Evolutionary conservation across 164 flowering plant genomes (phyloP).

Genomic region (Tetrastigma voinierianum): DNA sequence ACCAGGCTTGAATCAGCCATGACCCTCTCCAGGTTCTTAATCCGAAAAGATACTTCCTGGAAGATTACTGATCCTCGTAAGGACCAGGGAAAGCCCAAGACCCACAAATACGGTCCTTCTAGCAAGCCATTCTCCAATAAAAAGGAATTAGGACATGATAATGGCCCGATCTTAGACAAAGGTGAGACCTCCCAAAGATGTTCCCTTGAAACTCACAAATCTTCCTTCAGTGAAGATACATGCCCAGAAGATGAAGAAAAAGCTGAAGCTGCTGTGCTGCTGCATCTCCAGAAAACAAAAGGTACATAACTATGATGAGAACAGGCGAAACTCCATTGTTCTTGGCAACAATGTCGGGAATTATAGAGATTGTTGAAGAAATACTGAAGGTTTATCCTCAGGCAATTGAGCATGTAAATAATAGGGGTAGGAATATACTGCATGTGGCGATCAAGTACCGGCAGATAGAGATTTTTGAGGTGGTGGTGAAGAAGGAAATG

Average conservation of each 20-base stretch:
- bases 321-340: slow-evolving; percentile 11
- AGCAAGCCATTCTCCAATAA: too few species aligned
- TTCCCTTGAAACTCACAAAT: neutral
- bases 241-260: neutral
- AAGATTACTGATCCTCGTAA: neutral
- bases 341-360: slow-evolving; percentile 7
- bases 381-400: slow-evolving; percentile 11
- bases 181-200: neutral
- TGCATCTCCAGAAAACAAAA: neutral
- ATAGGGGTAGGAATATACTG: slow-evolving; percentile 3
- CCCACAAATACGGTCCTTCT: neutral
- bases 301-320: neutral
- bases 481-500: neutral
- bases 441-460: slow-evolving; percentile 16
- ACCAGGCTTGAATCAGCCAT: neutral
- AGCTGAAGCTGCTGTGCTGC: too few species aligned
- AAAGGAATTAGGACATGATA: too few species aligned
- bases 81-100: neutral
- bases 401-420: slow-evolving; percentile 6
- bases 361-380: slow-evolving; percentile 7
- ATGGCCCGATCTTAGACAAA: neutral
- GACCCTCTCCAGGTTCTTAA: neutral
- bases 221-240: neutral
- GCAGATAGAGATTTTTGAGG: neutral
- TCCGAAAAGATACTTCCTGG: slow-evolving; percentile 7